These are phyloP conservation scores for Metschnikowia similis DNA, from an alignment of 805 yeast genomes.

Conservation along the genomic window DNA sequence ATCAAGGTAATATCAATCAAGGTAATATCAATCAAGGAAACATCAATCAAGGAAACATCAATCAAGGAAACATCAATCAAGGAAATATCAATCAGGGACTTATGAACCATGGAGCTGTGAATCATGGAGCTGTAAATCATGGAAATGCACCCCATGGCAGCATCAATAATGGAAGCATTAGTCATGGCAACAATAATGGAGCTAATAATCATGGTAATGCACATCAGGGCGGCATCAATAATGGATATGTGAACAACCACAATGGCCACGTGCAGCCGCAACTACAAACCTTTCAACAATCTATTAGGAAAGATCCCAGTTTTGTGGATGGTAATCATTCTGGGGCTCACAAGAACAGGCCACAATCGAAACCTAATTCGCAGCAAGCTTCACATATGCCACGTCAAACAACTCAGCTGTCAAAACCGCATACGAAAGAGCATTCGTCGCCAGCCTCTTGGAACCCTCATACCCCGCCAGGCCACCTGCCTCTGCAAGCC, in stretches of 20 bases:
- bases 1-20: background rate
- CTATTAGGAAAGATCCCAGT: background rate
- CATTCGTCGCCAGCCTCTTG: background rate
- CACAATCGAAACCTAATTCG: background rate
- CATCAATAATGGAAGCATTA: background rate
- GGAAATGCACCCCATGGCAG: background rate
- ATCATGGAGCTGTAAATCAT: background rate
- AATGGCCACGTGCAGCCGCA: background rate
- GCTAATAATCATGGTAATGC: background rate
- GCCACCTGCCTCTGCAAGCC: background rate
- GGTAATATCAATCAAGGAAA: background rate
- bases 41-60: background rate
- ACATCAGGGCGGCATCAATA: background rate
- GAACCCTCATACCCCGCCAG: constrained; percentile 3
- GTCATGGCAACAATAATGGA: background rate
- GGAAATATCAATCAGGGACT: background rate
- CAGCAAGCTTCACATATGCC: background rate
- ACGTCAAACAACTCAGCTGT: background rate
- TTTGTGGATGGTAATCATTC: background rate
- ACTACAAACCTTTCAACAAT: background rate
- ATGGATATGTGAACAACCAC: background rate
- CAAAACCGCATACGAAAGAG: background rate
- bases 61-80: background rate
- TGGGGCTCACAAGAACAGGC: background rate
- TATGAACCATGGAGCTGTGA: background rate